phyloP scores from a whole-genome alignment of 768 basidiomycete species.

The Tulasnella sp. region DNA sequence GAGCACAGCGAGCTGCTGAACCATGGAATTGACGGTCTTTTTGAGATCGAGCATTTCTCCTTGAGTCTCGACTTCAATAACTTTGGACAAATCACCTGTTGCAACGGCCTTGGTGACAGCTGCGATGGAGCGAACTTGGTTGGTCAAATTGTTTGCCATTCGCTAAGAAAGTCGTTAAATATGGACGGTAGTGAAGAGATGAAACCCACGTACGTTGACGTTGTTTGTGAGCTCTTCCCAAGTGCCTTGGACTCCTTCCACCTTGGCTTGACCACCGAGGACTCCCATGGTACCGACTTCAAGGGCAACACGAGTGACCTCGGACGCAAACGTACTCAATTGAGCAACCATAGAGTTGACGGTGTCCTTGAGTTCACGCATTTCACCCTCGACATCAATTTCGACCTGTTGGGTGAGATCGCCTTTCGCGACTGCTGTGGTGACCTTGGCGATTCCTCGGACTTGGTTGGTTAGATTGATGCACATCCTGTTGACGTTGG shows the following conservation, averaged over 20 bases:
- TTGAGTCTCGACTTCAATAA: conserved; percentile 32
- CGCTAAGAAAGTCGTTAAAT: conserved; percentile 6
- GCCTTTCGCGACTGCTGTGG: conserved; percentile 30
- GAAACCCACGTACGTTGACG: conserved; percentile 25
- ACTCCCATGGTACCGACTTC: conserved; percentile 30
- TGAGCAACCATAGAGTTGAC: conserved; percentile 34
- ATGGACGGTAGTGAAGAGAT: neutral
- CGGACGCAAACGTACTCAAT: conserved; percentile 31
- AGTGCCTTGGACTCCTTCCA: conserved; percentile 34
- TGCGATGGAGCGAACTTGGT: conserved; percentile 85
- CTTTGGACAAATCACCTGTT: conserved; percentile 82
- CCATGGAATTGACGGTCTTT: conserved; percentile 27
- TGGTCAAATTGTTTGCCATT: conserved; percentile 75
- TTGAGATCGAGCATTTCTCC: conserved; percentile 35
- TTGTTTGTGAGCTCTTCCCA: conserved; percentile 33
- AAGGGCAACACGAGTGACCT: conserved; percentile 31
- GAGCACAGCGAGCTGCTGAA: conserved; percentile 16
- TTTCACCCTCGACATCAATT: conserved; percentile 35
- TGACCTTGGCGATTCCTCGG: conserved; percentile 29
- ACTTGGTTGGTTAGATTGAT: conserved; percentile 32
- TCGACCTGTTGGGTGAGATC: conserved; percentile 34
- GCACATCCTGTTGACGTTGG: conserved; percentile 50
- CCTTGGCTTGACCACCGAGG: conserved; percentile 32
- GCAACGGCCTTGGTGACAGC: conserved; percentile 94
- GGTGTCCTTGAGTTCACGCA: conserved; percentile 33